Percentiles rank a stretch among this genome's conserved stretches.
Conservation (phyloP, 1,139 yeast genomes). For the Groenewaldozyma auringiensis region DNA sequence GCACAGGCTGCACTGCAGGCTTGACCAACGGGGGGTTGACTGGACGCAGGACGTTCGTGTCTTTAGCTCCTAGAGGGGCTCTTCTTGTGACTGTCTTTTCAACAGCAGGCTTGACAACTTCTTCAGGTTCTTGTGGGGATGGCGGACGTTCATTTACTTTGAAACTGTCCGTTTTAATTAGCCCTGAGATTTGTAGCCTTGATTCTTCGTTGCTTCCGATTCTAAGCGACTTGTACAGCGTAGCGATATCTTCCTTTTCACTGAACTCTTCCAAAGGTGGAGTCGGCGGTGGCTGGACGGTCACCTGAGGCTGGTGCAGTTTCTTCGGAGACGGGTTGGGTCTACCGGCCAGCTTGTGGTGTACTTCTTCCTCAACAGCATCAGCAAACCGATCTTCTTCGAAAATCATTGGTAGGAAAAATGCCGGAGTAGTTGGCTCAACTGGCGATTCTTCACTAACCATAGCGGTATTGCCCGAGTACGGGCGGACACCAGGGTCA, state of each 20-base stretch:
- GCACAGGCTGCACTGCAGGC: conserved; percentile 4
- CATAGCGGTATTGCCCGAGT: background rate
- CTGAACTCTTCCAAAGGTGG: background rate
- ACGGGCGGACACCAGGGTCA: background rate
- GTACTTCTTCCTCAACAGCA: conserved; percentile 32
- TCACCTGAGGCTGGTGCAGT: background rate
- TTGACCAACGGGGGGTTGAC: background rate
- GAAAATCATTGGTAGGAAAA: conserved; percentile 31
- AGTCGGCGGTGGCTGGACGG: background rate
- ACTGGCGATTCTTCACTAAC: background rate
- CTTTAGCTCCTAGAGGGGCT: background rate
- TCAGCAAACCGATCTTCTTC: conserved; percentile 36
- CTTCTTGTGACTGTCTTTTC: conserved; percentile 3
- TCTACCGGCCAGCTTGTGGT: conserved; percentile 9
- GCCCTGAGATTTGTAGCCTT: conserved; percentile 22
- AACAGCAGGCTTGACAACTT: background rate
- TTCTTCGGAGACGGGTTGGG: background rate
- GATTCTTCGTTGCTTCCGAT: conserved; percentile 13
- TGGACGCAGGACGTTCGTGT: background rate
- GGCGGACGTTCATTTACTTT: conserved; percentile 4
- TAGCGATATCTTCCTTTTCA: conserved; percentile 4
- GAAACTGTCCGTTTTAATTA: conserved; percentile 26
- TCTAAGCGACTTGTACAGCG: conserved; percentile 10
- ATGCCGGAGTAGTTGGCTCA: conserved; percentile 10
- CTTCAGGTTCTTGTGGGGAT: background rate